A percentile compares a stretch with the other conserved stretches of the same genome.
phyloP scores from a whole-genome alignment of 73 alveolate species.

The Uronychia binucleata region DNA sequence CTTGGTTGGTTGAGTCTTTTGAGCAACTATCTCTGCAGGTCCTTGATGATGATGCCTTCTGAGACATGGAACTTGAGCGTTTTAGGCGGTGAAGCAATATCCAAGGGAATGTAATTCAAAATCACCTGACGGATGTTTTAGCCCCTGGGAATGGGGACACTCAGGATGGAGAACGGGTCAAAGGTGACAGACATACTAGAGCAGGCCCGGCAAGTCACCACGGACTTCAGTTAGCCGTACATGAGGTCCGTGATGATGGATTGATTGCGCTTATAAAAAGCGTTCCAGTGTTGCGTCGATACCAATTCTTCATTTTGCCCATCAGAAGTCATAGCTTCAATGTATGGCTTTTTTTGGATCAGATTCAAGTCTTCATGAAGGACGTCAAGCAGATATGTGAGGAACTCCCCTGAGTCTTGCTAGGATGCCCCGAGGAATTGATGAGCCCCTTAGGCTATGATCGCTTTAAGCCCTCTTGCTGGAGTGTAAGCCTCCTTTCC shows the following conservation, averaged over 20 bases:
- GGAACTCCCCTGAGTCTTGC: conserved; percentile 92
- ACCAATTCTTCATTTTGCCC: conserved; percentile 81
- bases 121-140: neutral
- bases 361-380: conserved; percentile 96
- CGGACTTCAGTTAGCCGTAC: conserved; percentile 91
- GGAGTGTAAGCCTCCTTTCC: conserved; percentile 64
- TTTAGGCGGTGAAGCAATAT: neutral
- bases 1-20: neutral
- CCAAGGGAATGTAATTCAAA: neutral
- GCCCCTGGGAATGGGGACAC: conserved; percentile 88
- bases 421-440: conserved; percentile 71
- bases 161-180: conserved; percentile 88
- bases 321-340: conserved; percentile 64
- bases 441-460: conserved; percentile 59
- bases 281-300: conserved; percentile 83
- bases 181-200: conserved; percentile 76
- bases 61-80: neutral
- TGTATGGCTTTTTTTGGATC: conserved; percentile 85
- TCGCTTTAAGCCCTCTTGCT: conserved; percentile 67
- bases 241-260: conserved; percentile 90
- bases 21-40: neutral
- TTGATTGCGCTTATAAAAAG: conserved; percentile 82
- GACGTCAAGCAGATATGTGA: conserved; percentile 90
- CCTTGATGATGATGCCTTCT: neutral
- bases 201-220: conserved; percentile 89